A percentile compares a stretch with the other conserved stretches of the same genome.
Evolutionary conservation across 192 early-diverging fungal species (phyloP).

Genomic region (Radiomyces spectabilis): DNA sequence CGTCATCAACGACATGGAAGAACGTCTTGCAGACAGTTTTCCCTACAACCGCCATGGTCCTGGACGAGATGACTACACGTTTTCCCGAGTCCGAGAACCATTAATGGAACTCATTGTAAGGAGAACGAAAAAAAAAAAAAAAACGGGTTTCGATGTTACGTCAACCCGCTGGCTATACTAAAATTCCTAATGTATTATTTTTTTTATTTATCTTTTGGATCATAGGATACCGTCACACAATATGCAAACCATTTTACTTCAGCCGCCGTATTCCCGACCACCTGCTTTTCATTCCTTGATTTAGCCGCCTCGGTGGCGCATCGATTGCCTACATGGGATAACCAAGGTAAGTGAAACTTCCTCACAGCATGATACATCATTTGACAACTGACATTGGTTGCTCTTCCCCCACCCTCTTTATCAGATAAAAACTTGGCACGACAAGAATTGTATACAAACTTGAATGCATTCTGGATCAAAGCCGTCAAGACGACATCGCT

Average conservation of each 20-base stretch:
- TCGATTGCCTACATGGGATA: conserved; percentile 79
- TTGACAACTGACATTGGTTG: too few relatives aligned
- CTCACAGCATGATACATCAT: too few relatives aligned
- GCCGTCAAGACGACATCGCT: conserved; percentile 66
- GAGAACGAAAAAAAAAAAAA: too few relatives aligned
- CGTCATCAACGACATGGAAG: conserved; percentile 61
- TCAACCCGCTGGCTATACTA: too few relatives aligned
- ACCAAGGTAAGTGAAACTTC: conserved; percentile 18
- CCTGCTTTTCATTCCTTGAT: conserved; percentile 76
- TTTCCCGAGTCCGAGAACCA: conserved; percentile 71
- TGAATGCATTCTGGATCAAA: conserved; percentile 71
- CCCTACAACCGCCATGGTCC: conserved; percentile 83
- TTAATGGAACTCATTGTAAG: conserved; percentile 64
- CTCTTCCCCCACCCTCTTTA: not conserved
- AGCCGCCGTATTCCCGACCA: conserved; percentile 66
- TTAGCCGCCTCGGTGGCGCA: conserved; percentile 63
- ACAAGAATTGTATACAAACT: conserved; percentile 55
- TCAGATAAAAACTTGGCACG: conserved; percentile 57
- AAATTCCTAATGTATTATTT: not conserved
- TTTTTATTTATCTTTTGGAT: not conserved
- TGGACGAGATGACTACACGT: conserved; percentile 80
- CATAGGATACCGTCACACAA: conserved; percentile 57
- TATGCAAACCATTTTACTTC: conserved; percentile 74
- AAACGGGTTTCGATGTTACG: too few relatives aligned
- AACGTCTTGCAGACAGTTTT: conserved; percentile 67